phyloP scores from a whole-genome alignment of 208 protist genomes.

The Wallacemonas sp. region DNA sequence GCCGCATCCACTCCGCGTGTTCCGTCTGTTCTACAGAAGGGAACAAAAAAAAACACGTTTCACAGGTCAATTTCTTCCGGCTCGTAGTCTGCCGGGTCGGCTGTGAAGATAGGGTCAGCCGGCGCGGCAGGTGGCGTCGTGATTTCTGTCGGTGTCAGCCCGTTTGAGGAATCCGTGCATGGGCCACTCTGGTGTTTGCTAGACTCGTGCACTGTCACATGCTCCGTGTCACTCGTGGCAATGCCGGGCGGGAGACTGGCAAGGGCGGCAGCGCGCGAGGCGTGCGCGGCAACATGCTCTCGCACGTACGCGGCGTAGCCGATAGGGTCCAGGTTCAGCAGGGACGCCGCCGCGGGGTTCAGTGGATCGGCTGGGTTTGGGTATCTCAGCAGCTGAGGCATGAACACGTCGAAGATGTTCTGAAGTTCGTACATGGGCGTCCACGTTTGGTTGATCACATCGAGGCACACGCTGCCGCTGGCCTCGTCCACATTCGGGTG shows the following conservation, averaged over 20 bases:
- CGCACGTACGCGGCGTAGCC: constrained; percentile 69
- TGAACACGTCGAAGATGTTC: constrained; percentile 96
- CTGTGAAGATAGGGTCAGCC: constrained; percentile 10
- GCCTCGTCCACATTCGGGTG: constrained; percentile 98
- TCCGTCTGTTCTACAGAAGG: too few relatives aligned
- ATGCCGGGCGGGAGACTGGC: constrained; percentile 25
- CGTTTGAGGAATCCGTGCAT: constrained; percentile 23
- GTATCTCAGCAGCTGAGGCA: constrained; percentile 98
- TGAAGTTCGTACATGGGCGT: constrained; percentile 97
- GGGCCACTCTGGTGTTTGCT: too few relatives aligned
- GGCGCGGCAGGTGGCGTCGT: constrained; percentile 10
- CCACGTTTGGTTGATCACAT: constrained; percentile 99
- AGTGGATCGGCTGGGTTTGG: constrained; percentile 98
- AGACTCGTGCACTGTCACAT: too few relatives aligned
- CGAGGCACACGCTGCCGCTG: constrained; percentile 98
- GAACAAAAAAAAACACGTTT: constrained; percentile 6
- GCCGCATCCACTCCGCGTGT: neutral
- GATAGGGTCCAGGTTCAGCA: constrained; percentile 91
- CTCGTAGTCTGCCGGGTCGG: constrained; percentile 62
- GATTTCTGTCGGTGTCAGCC: constrained; percentile 27
- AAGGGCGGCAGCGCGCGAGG: constrained; percentile 58
- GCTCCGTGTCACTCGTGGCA: neutral
- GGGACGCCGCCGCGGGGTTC: constrained; percentile 95
- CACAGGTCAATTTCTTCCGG: constrained; percentile 84
- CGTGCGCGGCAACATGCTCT: constrained; percentile 67